Evolutionary conservation across 768 basidiomycete genomes (phyloP), one percentile per base, ranked within the genome.

Genomic region (Pleurotus tuber-regium): DNA sequence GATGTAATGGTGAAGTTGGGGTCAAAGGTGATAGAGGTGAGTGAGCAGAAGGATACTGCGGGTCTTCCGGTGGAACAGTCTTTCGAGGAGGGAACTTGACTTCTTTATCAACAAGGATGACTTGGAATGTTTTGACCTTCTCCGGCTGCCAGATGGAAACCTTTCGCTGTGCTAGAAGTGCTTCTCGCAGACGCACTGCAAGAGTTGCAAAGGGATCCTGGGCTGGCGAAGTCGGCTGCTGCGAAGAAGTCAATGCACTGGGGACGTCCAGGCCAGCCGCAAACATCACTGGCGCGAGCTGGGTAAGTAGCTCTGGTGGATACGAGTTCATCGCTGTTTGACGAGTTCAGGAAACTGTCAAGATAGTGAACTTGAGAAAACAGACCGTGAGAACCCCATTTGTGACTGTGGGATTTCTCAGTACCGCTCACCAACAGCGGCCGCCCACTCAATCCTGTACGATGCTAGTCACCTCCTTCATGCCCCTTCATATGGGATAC

Each of bases 1-100:
- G 97, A 66, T 92, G 82, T 7, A 97, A 73, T 0, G 97, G 96
- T 0, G 94, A 97, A 1, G 87, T 77, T 0, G 87, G 86, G 0
- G 90, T 90, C 33, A 98, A 70, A 0, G 97, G 97, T 0, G 94
- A 98, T n/a, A 98, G 76, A 0, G 94, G 94, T 0, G 96, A 98
- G 68, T 92, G 94, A 1, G 83, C 72, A 5, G 76, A 64, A 0
- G 78, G 61, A 55, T 79, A 80, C 39, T 78, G 68, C 2, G 81
- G 74, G 57, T 86, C 82, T 23, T 84, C 81, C 47, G 76, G 69
- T 5, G 82, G 69, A 28, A 82, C 69, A 38, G 87, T 69, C 66
- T 95, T 98, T 28, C 92, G 81, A 1, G 93, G 92, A 1, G 96
- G 95, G 59, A 98, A 92, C 40, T 85, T 84, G 46, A 88, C 75